phyloP scores from a whole-genome alignment of 495 filamentous ascomycete genomes.

The Niebla homalea region DNA sequence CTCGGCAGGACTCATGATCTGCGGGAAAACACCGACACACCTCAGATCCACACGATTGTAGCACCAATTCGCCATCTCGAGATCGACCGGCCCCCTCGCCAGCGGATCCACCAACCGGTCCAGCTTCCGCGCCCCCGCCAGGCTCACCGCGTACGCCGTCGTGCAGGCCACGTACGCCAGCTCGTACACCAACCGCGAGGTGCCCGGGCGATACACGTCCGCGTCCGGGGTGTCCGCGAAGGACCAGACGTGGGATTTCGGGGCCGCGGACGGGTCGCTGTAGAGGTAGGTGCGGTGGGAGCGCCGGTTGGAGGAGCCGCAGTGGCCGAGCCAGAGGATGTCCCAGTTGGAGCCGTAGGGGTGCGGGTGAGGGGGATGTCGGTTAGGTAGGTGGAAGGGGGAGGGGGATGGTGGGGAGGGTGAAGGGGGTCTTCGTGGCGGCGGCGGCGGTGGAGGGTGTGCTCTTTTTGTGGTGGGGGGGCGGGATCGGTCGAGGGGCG shows the following conservation, averaged over 20 bases:
- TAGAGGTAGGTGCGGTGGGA: conserved; percentile 5
- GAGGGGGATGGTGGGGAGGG: too few relatives aligned
- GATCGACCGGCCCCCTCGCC: neutral
- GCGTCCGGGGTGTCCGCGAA: neutral
- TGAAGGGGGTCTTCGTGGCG: too few relatives aligned
- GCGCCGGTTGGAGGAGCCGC: conserved; percentile 3
- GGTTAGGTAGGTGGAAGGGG: neutral
- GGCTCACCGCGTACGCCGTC: conserved; percentile 8
- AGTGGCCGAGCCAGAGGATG: conserved; percentile 10
- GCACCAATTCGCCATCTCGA: neutral
- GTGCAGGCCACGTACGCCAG: neutral
- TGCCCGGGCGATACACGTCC: neutral
- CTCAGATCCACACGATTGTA: neutral
- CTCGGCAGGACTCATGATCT: conserved; percentile 3
- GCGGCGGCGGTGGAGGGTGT: too few relatives aligned
- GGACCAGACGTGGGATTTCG: neutral
- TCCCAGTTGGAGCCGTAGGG: conserved; percentile 24
- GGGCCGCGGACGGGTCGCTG: conserved; percentile 5
- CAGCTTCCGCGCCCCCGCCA: conserved; percentile 6
- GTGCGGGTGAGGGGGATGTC: conserved; percentile 10
- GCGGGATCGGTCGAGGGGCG: conserved; percentile 10
- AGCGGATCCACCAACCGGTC: neutral
- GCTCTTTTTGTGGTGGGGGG: neutral
- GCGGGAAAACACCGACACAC: conserved; percentile 8
- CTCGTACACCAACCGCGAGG: conserved; percentile 2